Evolutionary conservation across 2,329 filamentous ascomycete species (phyloP), one percentile per base, ranked within the genome.

Genomic region (Hypoxylon sp.): DNA sequence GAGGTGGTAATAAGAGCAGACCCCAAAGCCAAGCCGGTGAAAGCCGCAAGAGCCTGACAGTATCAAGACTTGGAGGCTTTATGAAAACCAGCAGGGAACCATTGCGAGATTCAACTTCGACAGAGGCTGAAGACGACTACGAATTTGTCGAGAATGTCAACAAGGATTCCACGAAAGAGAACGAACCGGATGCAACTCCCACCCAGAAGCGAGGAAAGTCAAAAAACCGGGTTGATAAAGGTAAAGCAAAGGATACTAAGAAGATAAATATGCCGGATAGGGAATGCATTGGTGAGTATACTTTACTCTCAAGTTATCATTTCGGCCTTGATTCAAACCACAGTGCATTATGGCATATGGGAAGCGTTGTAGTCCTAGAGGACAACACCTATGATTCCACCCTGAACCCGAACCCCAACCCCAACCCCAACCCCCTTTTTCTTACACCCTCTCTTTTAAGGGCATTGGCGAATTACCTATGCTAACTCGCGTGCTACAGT

Each of bases 1-100:
- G 84, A 78, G 72, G 80, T 59, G 72, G 80, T 71, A 79, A 77
- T 52, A 83, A 84, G 71, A 89, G 88, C 70, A 84, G 88, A 11
- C 86, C 88, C 3, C 80, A 79, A 17, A 90, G 88, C 72, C 87
- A 89, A 71, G 84, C 82, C 0, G 86, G 87, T 29, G 88, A 90
- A 70, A 83, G 82, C 15, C 83, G 88, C 3, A 84, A 89, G 62
- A 89, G 86, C 73, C 80, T 85, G 17, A 87, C 85, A 2, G 88
- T 90, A 76, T 85, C 83, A 15, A 84, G 86, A n/a, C 77, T 88
- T 3, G 84, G 84, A 8, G 82, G 84, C 0, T 81, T 88, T 6
- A 83, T 85, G 72, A 84, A 83, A 55, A 73, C 82, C 7, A 87
- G 85, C 78, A 86, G 82, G 73, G 87, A 89, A 65, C 81, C 79